A percentile compares a stretch with the other conserved stretches of the same genome.
These are phyloP conservation scores for Pholiota molesta DNA, from an alignment of 768 basidiomycete genomes.

Conservation along the genomic window DNA sequence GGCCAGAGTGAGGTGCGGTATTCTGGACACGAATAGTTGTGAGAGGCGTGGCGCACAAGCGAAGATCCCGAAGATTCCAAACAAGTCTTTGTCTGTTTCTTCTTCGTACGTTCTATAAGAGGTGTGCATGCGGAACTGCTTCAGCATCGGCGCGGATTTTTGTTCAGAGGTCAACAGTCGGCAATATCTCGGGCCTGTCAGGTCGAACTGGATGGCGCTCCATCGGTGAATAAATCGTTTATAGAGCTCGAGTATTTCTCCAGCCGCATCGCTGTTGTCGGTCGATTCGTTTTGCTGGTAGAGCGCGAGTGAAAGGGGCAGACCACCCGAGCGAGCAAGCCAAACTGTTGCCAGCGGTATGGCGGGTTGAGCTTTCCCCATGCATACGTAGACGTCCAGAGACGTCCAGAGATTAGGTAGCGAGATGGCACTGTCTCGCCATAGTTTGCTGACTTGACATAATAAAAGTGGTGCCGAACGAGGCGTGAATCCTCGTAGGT, in stretches of 20 bases:
- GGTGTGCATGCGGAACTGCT: constrained; percentile 31
- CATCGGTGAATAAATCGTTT: constrained; percentile 32
- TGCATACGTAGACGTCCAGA: constrained; percentile 32
- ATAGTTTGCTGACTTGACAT: constrained; percentile 44
- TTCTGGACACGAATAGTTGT: constrained; percentile 32
- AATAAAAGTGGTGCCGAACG: constrained; percentile 35
- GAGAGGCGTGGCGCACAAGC: constrained; percentile 31
- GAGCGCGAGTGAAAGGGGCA: constrained; percentile 34
- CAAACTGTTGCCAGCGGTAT: constrained; percentile 30
- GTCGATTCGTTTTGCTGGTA: constrained; percentile 36
- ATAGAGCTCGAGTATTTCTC: constrained; percentile 34
- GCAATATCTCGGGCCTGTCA: constrained; percentile 33
- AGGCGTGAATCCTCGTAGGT: constrained; percentile 18
- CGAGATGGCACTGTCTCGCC: constrained; percentile 41
- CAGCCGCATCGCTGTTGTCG: constrained; percentile 29
- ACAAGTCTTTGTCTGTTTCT: constrained; percentile 30
- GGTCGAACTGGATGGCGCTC: constrained; percentile 33
- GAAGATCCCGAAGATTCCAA: constrained; percentile 34
- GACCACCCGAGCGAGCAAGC: constrained; percentile 35
- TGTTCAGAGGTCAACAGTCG: constrained; percentile 23
- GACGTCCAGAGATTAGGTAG: constrained; percentile 45
- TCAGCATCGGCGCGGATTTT: constrained; percentile 31
- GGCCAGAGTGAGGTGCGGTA: constrained; percentile 31
- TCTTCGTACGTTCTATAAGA: constrained; percentile 30
- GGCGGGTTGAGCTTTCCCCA: constrained; percentile 33